These are phyloP conservation scores for Neolentinus lepideus DNA, from an alignment of 1,284 basidiomycete genomes.

Conservation along the genomic window DNA sequence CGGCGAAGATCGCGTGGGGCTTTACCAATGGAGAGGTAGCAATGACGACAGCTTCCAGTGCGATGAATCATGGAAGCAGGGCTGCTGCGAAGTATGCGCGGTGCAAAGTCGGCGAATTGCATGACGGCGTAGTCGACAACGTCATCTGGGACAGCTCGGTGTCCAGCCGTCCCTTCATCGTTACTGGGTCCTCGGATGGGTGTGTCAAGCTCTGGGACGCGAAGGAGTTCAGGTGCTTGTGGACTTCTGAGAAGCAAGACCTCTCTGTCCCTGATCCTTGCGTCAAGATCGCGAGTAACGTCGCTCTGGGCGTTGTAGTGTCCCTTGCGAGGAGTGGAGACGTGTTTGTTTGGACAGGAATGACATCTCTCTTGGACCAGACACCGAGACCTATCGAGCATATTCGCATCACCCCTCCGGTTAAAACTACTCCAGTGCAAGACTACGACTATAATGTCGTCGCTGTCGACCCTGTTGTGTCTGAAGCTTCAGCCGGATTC, in stretches of 20 bases:
- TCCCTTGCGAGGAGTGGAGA: constrained; percentile 45
- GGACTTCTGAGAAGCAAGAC: constrained; percentile 44
- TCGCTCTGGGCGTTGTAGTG: constrained; percentile 37
- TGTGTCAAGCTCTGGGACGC: constrained; percentile 67
- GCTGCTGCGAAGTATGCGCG: constrained; percentile 38
- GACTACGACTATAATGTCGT: constrained; percentile 11
- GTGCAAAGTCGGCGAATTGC: constrained; percentile 47
- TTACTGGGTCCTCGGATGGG: constrained; percentile 58
- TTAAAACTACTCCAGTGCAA: constrained; percentile 12
- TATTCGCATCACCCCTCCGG: constrained; percentile 5
- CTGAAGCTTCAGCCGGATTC: constrained; percentile 7
- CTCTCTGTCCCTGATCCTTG: constrained; percentile 38
- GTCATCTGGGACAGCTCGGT: constrained; percentile 34
- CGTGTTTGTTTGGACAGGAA: background rate
- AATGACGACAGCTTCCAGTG: constrained; percentile 47
- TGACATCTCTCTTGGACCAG: constrained; percentile 4
- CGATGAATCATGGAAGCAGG: constrained; percentile 44
- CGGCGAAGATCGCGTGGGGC: constrained; percentile 73
- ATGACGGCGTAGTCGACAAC: constrained; percentile 49
- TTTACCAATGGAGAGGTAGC: constrained; percentile 65
- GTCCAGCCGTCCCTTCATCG: constrained; percentile 25
- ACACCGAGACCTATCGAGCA: constrained; percentile 4
- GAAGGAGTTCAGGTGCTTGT: constrained; percentile 44
- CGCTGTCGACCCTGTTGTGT: constrained; percentile 17
- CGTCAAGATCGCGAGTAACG: constrained; percentile 37